Base-by-base conservation (phyloP, 306 rosid species). In the Inga oerstediana region DNA sequence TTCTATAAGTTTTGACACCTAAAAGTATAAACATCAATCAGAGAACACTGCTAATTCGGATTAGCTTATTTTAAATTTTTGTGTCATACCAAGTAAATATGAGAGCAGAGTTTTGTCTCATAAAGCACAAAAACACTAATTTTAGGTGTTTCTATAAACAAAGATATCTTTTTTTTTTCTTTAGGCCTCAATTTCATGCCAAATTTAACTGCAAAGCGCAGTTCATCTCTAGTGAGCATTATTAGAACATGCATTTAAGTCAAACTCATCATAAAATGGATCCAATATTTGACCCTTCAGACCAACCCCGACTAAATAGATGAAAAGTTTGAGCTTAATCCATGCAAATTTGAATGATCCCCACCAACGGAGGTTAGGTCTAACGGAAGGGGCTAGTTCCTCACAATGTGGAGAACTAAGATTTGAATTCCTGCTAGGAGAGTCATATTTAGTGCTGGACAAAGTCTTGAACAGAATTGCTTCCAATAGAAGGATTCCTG, bases 1-100 rank as follows among this genome's bases (percentile, higher is more conserved):
- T n/a, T 83, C 69, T 84, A 93, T 88, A 66, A 96, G 97, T 82
- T 92, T 91, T 67, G 93, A 86, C 43, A 96, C 91, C 99, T 96
- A 90, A 82, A 84, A 80, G 68, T 59, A 79, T 22, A 79, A 82
- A 81, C 34, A 44, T 27, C 11, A 58, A 54, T 88, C 17, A 78
- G 59, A 37, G 14, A 70, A 39, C 8, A 2, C 8, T 39, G 2
- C 43, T 39, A 4, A 8, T 39, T 39, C 8, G 43, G 43, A 39
- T 39, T 39, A 39, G 43, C 43, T 39, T 39, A 6, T 6, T 39
- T 39, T 6, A 39, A 5, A 39, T 6, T 6, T 39, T 37, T 37
- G 41, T 0, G 41, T 37, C 41, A 0, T 39, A 39, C 1, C 8
- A 39, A 39, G 8, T 39, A 39, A 39, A 39, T 6, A 39, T 39